Evolutionary conservation across 306 rosid species (phyloP).

Genomic region (Notholithocarpus densiflorus): DNA sequence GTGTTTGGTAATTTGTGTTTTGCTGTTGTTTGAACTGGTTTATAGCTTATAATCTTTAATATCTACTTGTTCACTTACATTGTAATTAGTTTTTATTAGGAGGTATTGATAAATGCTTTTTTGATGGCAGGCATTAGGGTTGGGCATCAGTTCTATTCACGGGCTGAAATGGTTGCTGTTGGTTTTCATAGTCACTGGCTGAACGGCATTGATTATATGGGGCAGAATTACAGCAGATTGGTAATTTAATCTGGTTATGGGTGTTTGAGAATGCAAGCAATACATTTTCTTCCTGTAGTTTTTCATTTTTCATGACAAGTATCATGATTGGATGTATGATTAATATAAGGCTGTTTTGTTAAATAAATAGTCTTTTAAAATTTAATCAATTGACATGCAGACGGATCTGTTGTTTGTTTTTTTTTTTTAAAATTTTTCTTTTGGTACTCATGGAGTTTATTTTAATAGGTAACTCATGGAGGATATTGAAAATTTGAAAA

Average conservation of each 20-base stretch:
- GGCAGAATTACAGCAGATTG: slow-evolving; percentile 52
- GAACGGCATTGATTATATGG: slow-evolving; percentile 91
- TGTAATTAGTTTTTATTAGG: neutral
- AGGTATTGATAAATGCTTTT: slow-evolving; percentile 21
- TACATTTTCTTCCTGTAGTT: neutral
- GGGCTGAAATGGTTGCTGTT: slow-evolving; percentile 95
- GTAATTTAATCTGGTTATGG: slow-evolving; percentile 38
- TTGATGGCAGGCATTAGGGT: slow-evolving; percentile 67
- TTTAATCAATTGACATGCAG: neutral
- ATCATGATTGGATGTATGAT: neutral
- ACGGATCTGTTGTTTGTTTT: neutral
- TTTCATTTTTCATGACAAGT: neutral
- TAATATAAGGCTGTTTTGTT: neutral
- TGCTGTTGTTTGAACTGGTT: neutral
- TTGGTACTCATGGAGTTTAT: neutral
- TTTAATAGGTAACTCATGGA: too few species aligned
- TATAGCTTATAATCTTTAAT: neutral
- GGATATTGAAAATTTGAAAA: too few species aligned
- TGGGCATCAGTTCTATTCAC: slow-evolving; percentile 92
- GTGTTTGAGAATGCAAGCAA: neutral
- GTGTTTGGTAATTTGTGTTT: neutral
- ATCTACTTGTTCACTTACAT: neutral
- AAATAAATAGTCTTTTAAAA: neutral
- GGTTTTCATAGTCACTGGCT: slow-evolving; percentile 98
- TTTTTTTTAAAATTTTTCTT: neutral